These are phyloP conservation scores for Colletotrichum endophyticum DNA, from an alignment of 2,329 filamentous ascomycete genomes.

Conservation along the genomic window DNA sequence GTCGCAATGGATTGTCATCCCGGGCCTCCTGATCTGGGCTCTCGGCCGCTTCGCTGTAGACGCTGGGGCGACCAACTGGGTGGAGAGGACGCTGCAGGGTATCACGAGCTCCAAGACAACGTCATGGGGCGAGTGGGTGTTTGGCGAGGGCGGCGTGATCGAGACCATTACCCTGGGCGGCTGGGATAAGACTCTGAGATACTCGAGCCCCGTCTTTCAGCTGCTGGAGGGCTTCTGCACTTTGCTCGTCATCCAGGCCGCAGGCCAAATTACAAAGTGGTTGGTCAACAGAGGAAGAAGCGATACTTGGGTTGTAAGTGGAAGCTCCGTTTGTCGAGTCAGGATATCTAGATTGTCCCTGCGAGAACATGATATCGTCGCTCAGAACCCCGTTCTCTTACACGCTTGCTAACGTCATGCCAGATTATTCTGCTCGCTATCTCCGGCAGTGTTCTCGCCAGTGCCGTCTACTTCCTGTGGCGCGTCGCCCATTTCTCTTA, in stretches of 20 bases:
- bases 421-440: slow-evolving; percentile 88
- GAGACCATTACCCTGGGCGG: slow-evolving; percentile 81
- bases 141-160: slow-evolving; percentile 82
- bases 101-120: slow-evolving; percentile 66
- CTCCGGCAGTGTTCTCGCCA: slow-evolving; percentile 90
- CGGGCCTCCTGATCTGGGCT: slow-evolving; percentile 89
- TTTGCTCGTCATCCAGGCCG: slow-evolving; percentile 91
- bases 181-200: slow-evolving; percentile 88
- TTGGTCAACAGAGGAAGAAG: slow-evolving; percentile 91
- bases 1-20: slow-evolving; percentile 87
- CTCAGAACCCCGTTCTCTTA: background rate
- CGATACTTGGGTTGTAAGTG: slow-evolving; percentile 92
- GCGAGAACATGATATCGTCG: background rate
- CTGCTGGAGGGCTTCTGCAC: slow-evolving; percentile 96
- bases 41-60: slow-evolving; percentile 95
- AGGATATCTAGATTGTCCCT: background rate
- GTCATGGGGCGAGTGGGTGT: slow-evolving; percentile 83
- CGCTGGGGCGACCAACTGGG: slow-evolving; percentile 78
- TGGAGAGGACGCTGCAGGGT: slow-evolving; percentile 76
- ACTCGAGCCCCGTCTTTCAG: slow-evolving; percentile 94
- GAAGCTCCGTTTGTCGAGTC: background rate
- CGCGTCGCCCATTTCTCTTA: slow-evolving; percentile 92
- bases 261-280: slow-evolving; percentile 93
- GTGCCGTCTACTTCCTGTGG: slow-evolving; percentile 95
- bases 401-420: slow-evolving; percentile 34